Evolutionary conservation across 768 basidiomycete genomes (phyloP), one percentile per base, ranked within the genome.

Genomic region (Calocera viscosa): DNA sequence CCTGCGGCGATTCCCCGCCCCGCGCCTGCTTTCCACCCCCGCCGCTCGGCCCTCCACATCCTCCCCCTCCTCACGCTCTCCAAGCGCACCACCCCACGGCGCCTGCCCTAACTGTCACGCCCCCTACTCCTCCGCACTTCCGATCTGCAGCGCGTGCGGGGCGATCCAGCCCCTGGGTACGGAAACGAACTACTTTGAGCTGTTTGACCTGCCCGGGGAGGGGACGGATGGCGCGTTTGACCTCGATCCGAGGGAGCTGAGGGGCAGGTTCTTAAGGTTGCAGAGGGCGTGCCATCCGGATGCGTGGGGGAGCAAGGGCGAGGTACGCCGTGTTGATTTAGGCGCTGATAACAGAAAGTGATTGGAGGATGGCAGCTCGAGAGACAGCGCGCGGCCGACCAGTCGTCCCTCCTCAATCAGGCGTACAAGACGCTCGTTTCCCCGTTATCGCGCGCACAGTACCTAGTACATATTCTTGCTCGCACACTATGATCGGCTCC

Each of bases 271-370:
- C 74, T 78, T 88, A 35, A 77, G 82, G 53, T 83, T 88, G 1
- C 94, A 95, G 73, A 80, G 84, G 24, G 77, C 84, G 24, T 86
- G 90, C 64, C 94, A 97, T 78, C 94, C 94, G 0, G 94, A 97
- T 74, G 81, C 85, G 14, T 95, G 90, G 88, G 82, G 85, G 35
- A 82, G 84, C 33, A 81, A 83, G 72, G 84, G 85, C 66, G 75
- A 82, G 68, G 89, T 88, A 69, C 65, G 76, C 72, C 75, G 16
- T 28, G 66, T 63, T 49, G 77, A 24, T 67, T 53, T 68, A 33
- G 32, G n/a, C 35, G 34, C 22, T 35, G 5, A 38, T 19, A 49
- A 66, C 63, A 68, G 40, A 32, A 60, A 30, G 34, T 71, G 17
- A 47, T 47, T 22, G 53, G 47, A 34, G 33, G 66, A 65, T n/a